phyloP scores from a whole-genome alignment of 495 filamentous ascomycete genomes.

The Cercophora samala region DNA sequence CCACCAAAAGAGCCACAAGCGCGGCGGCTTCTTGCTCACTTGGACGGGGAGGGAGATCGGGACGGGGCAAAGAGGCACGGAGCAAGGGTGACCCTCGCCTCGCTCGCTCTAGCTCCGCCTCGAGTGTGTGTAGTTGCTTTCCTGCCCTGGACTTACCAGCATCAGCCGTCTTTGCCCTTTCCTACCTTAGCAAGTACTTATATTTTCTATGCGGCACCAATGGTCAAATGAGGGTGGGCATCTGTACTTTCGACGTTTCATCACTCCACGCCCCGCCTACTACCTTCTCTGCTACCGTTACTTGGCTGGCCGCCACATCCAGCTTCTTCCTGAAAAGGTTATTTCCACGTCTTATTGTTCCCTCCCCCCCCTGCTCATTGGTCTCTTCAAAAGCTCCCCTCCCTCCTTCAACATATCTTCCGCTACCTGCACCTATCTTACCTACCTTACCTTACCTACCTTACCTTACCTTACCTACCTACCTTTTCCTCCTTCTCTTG shows the following conservation, averaged over 20 bases:
- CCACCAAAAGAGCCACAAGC: neutral
- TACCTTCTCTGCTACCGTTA: slow-evolving; percentile 38
- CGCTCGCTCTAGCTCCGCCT: slow-evolving; percentile 34
- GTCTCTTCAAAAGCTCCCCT: slow-evolving; percentile 4
- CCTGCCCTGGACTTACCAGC: slow-evolving; percentile 23
- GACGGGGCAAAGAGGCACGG: slow-evolving; percentile 29
- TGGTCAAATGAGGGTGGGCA: slow-evolving; percentile 48
- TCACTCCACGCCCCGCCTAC: slow-evolving; percentile 46
- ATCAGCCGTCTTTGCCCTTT: slow-evolving; percentile 29
- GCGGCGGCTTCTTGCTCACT: neutral
- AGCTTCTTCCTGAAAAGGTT: slow-evolving; percentile 51
- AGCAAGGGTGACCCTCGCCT: slow-evolving; percentile 35
- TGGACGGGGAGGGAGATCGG: slow-evolving; percentile 22
- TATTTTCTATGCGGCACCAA: slow-evolving; percentile 34
- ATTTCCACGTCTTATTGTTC: slow-evolving; percentile 42
- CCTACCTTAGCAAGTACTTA: slow-evolving; percentile 34
- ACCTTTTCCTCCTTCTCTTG: slow-evolving; percentile 16
- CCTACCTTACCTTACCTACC: neutral
- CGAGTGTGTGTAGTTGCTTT: slow-evolving; percentile 21
- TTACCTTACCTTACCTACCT: slow-evolving; percentile 7
- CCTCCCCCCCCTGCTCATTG: slow-evolving; percentile 21
- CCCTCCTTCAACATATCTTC: slow-evolving; percentile 14
- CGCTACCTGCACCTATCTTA: slow-evolving; percentile 2
- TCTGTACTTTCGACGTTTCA: slow-evolving; percentile 48
- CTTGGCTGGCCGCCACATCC: slow-evolving; percentile 53